These are phyloP conservation scores for Skeletonema costatum DNA, from an alignment of 108 stramenopile species.

Conservation along the genomic window DNA sequence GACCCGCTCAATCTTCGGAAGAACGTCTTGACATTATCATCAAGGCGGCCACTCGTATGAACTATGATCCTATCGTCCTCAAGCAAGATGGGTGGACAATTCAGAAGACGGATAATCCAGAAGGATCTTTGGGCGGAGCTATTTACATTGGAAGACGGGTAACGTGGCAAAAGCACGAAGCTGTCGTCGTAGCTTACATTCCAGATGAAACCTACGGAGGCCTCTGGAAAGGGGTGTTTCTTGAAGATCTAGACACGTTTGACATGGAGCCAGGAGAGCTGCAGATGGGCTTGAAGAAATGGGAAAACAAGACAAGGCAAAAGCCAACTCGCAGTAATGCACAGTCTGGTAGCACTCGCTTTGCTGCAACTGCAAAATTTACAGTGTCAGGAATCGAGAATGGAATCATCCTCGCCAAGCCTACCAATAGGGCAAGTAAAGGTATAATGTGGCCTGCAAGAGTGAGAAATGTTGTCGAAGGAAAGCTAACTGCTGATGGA, in stretches of 20 bases:
- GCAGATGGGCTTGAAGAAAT: constrained; percentile 63
- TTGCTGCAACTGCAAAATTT: constrained; percentile 58
- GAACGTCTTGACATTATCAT: constrained; percentile 43
- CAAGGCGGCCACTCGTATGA: constrained; percentile 55
- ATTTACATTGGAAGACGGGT: constrained; percentile 64
- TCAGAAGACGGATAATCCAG: constrained; percentile 50
- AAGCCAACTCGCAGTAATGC: neutral
- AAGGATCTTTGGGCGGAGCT: constrained; percentile 72
- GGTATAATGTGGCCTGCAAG: constrained; percentile 88
- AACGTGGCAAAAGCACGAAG: constrained; percentile 74
- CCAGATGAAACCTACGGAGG: constrained; percentile 79
- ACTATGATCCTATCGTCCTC: constrained; percentile 78
- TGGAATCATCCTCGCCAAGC: constrained; percentile 80
- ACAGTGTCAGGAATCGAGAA: constrained; percentile 75
- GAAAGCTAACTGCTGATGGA: constrained; percentile 17
- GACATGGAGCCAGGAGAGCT: constrained; percentile 86
- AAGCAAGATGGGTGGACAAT: constrained; percentile 88
- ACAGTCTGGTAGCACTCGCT: constrained; percentile 53
- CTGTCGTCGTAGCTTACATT: constrained; percentile 81
- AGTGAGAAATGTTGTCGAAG: constrained; percentile 79
- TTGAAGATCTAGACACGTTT: constrained; percentile 78
- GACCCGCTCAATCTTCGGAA: constrained; percentile 27
- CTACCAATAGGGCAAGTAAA: constrained; percentile 57
- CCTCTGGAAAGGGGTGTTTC: constrained; percentile 85
- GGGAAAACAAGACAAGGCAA: constrained; percentile 57